Base-by-base conservation (phyloP, 805 yeast genomes). In the Torulaspora microellipsoides region DNA sequence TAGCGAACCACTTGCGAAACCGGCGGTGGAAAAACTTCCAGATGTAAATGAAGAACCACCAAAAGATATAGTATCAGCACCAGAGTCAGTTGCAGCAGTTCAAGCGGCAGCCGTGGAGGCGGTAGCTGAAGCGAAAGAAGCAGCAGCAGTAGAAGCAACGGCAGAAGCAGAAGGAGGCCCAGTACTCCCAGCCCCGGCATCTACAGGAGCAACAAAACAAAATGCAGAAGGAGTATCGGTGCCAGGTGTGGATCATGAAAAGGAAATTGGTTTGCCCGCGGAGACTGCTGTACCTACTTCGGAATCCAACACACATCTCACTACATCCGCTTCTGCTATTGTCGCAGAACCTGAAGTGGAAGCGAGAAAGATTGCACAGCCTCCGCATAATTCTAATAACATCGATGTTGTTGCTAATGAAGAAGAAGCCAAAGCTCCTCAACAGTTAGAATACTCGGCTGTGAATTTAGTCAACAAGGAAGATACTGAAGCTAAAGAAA, bases 71-170 rank as follows among this genome's bases (percentile, higher is more conserved):
- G 10, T 36, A 15, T 31, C 25, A 15, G 17, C 39, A 15, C 11
- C 29, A 10, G 27, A 36, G 33, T 25, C 38, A 28, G 23, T 27
- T 10, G 43, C 34, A n/a, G 34, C 29, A 13, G 38, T 34, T 13
- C 34, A 40, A 14, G 14, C 25, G n/a, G 38, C 43, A 11, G 34
- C 38, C 5, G 36, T 14, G 15, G 43, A 42, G 32, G 41, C 41
- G 12, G 37, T 27, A 11, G 49, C 23, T 25, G 46, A 34, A 25
- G 47, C 37, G 15, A 31, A 36, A 32, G 38, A 40, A 27, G 40
- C 41, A 11, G 39, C n/a, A n/a, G 40, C 29, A 13, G 32, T 27
- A 27, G 37, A 15, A 10, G 17, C 27, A 28, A 25, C 32, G 15
- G 34, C 38, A 25, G 34, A 32, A 20, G 15, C n/a, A 12, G 33